phyloP scores from a whole-genome alignment of 495 filamentous ascomycete genomes.

The Usnea hakonensis region DNA sequence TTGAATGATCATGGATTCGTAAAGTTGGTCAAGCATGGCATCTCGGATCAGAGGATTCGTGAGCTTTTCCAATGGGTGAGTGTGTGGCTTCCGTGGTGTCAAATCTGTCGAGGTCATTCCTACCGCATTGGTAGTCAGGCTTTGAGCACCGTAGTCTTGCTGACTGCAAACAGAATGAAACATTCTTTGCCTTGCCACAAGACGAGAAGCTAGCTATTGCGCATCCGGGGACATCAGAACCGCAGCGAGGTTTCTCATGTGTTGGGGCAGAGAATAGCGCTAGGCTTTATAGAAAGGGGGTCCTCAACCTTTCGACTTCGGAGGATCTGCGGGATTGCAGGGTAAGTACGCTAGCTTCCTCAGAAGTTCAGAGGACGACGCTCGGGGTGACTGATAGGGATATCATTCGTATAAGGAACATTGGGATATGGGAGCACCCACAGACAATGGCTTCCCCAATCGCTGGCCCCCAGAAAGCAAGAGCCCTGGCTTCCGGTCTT shows the following conservation, averaged over 20 bases:
- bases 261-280: not conserved
- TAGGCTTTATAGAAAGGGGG: not conserved
- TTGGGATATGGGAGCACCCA: not conserved
- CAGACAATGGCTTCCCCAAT: not conserved
- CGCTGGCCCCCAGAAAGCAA: not conserved
- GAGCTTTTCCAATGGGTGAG: slow-evolving; percentile 6
- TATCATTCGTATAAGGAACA: slow-evolving; percentile 3
- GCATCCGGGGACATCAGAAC: not conserved
- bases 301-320: not conserved
- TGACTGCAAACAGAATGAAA: too few species aligned
- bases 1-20: slow-evolving; percentile 2
- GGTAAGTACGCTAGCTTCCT: not conserved
- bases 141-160: too few species aligned
- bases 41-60: not conserved
- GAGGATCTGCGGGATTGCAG: not conserved
- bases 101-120: too few species aligned
- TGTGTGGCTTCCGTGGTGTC: too few species aligned
- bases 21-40: slow-evolving; percentile 5
- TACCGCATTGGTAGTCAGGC: too few species aligned
- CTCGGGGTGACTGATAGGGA: too few species aligned
- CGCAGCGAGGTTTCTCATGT: not conserved
- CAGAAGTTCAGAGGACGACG: not conserved
- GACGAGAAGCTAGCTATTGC: not conserved
- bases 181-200: not conserved
- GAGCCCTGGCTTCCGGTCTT: not conserved